These are phyloP conservation scores for Podospora anserina DNA, from an alignment of 495 filamentous ascomycete genomes.

Conservation along the genomic window DNA sequence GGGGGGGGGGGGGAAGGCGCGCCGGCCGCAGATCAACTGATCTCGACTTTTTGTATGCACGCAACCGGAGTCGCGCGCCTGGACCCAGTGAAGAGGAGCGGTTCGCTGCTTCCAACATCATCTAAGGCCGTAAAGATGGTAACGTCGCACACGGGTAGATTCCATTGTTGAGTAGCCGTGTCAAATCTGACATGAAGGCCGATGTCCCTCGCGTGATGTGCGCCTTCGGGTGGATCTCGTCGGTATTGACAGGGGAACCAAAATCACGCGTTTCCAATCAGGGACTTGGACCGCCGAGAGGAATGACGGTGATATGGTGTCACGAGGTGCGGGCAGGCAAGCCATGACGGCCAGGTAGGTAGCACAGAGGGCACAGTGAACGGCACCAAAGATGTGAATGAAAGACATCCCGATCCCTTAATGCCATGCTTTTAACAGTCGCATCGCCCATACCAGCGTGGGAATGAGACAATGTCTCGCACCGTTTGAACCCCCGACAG, in stretches of 20 bases:
- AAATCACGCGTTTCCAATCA: conserved; percentile 5
- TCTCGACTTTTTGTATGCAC: conserved; percentile 17
- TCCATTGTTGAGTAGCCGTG: conserved; percentile 12
- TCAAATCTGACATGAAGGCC: conserved; percentile 11
- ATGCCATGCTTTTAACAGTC: conserved; percentile 62
- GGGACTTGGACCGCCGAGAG: neutral
- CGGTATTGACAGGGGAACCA: conserved; percentile 11
- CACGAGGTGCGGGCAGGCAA: conserved; percentile 25
- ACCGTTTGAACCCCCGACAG: conserved; percentile 80
- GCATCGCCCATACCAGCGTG: conserved; percentile 84
- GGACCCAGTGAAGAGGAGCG: neutral
- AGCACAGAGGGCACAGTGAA: conserved; percentile 32
- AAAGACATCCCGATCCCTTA: conserved; percentile 7
- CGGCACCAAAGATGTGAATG: conserved; percentile 18
- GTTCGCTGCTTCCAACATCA: conserved; percentile 1
- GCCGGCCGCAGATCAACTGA: conserved; percentile 3
- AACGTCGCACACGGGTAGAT: conserved; percentile 20
- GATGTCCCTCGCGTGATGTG: neutral
- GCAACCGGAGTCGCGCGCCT: conserved; percentile 11
- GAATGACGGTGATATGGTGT: conserved; percentile 11
- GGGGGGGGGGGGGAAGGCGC: no score
- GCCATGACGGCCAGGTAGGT: conserved; percentile 29
- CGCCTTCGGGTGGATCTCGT: conserved; percentile 1
- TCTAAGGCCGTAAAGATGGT: conserved; percentile 29
- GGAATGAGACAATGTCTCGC: conserved; percentile 83